Percentiles rank a stretch among this genome's conserved stretches.
Conservation (phyloP, 139 green algal species). For the Desmodesmus armatus region DNA sequence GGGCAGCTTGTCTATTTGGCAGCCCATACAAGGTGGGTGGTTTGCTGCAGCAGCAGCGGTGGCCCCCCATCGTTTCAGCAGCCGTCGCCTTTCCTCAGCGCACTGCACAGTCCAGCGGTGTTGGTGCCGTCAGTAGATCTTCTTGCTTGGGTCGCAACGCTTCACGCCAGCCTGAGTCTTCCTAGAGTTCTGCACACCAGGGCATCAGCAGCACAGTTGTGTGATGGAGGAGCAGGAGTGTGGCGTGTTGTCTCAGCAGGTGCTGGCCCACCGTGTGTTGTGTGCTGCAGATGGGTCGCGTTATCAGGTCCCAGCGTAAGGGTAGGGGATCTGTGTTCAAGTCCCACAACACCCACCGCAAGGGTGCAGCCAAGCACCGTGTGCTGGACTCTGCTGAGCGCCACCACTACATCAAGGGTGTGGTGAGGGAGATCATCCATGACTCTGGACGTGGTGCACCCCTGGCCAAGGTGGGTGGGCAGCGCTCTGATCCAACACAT, state of each 20-base stretch:
- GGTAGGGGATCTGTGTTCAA: slow-evolving; percentile 96
- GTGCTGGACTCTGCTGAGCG: slow-evolving; percentile 88
- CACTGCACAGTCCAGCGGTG: too few species aligned
- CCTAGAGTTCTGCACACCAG: background rate
- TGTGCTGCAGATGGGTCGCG: slow-evolving; percentile 93
- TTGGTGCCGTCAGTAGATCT: too few species aligned
- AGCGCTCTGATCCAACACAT: too few species aligned
- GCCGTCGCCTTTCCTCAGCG: background rate
- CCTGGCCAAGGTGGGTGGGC: slow-evolving; percentile 87
- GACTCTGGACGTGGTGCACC: slow-evolving; percentile 96
- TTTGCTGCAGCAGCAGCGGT: background rate
- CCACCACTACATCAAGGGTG: slow-evolving; percentile 96
- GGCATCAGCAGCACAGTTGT: too few species aligned
- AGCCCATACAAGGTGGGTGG: slow-evolving; percentile 6
- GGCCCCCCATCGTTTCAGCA: background rate
- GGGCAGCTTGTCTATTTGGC: too few species aligned
- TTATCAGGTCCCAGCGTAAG: slow-evolving; percentile 99
- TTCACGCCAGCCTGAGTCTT: background rate
- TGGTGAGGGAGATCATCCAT: slow-evolving; percentile 98
- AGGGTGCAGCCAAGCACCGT: slow-evolving; percentile 94
- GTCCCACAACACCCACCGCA: slow-evolving; percentile 95
- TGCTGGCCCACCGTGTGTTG: background rate
- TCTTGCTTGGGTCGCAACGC: too few species aligned
- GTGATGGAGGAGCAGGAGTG: too few species aligned
- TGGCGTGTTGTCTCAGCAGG: background rate